phyloP scores from a whole-genome alignment of 306 rosid species.

The Coriaria nepalensis region DNA sequence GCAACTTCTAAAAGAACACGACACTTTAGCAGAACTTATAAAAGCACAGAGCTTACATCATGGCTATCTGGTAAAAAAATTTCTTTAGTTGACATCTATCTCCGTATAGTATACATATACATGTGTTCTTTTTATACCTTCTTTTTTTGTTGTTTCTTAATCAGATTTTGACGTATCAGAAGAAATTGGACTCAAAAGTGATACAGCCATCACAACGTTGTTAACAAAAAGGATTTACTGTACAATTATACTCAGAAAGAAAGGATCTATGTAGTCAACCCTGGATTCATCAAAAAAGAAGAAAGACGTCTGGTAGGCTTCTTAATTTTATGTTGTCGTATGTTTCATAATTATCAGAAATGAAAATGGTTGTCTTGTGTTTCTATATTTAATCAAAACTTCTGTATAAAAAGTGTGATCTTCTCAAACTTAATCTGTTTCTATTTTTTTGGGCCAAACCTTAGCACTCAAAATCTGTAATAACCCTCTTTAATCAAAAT shows the following conservation, averaged over 20 bases:
- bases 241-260: neutral
- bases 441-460: neutral
- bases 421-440: no score
- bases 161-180: slow-evolving; percentile 61
- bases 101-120: slow-evolving; percentile 2
- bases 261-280: neutral
- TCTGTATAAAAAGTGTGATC: no score
- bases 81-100: neutral
- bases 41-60: slow-evolving; percentile 8
- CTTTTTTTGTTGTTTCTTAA: slow-evolving; percentile 1
- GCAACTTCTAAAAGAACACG: slow-evolving; percentile 29
- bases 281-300: no score
- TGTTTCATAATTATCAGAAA: no score
- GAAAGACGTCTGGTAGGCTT: slow-evolving; percentile 14
- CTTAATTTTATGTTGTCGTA: slow-evolving; percentile 4
- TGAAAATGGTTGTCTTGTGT: no score
- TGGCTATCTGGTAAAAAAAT: slow-evolving; percentile 48
- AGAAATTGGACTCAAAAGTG: slow-evolving; percentile 21
- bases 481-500: no score
- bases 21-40: slow-evolving; percentile 43
- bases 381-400: no score
- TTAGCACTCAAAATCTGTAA: no score
- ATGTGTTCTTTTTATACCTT: neutral
- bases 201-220: neutral
- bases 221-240: neutral